Evolutionary conservation across 2,329 filamentous ascomycete species (phyloP).

Genomic region (Talaromyces sp.): DNA sequence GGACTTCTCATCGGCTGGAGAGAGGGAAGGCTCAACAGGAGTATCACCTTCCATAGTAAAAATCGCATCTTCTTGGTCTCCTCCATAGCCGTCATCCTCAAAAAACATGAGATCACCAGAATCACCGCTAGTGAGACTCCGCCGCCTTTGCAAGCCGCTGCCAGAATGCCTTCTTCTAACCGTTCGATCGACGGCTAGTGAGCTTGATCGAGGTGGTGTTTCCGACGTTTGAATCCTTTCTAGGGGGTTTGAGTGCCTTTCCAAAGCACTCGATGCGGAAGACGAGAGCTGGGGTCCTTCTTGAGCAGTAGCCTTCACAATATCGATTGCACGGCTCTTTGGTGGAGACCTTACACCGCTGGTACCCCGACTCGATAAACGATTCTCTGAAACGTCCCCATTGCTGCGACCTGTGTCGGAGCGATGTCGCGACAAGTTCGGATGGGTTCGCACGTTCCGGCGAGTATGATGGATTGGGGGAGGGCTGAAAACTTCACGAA

Average conservation of each 20-base stretch:
- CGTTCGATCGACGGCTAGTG: conserved; percentile 24
- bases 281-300: conserved; percentile 26
- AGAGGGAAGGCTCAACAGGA: conserved; percentile 6
- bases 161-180: conserved; percentile 73
- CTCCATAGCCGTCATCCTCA: conserved; percentile 80
- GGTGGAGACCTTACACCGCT: conserved; percentile 16
- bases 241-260: conserved; percentile 26
- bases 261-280: conserved; percentile 33
- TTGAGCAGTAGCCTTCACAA: conserved; percentile 19
- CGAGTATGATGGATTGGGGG: conserved; percentile 77
- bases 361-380: conserved; percentile 17
- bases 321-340: conserved; percentile 23
- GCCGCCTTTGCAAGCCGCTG: conserved; percentile 72
- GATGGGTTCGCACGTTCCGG: conserved; percentile 58
- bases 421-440: conserved; percentile 52
- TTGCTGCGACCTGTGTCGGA: conserved; percentile 26
- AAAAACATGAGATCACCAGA: conserved; percentile 82
- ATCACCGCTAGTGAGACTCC: conserved; percentile 63
- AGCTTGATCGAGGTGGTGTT: conserved; percentile 41
- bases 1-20: not conserved
- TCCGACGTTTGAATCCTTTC: conserved; percentile 30
- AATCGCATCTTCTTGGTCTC: conserved; percentile 66
- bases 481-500: conserved; percentile 85
- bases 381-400: conserved; percentile 30
- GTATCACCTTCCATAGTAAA: conserved; percentile 60